These are phyloP conservation scores for Euryodendron excelsum DNA, from an alignment of 148 eudicot species.

Conservation along the genomic window DNA sequence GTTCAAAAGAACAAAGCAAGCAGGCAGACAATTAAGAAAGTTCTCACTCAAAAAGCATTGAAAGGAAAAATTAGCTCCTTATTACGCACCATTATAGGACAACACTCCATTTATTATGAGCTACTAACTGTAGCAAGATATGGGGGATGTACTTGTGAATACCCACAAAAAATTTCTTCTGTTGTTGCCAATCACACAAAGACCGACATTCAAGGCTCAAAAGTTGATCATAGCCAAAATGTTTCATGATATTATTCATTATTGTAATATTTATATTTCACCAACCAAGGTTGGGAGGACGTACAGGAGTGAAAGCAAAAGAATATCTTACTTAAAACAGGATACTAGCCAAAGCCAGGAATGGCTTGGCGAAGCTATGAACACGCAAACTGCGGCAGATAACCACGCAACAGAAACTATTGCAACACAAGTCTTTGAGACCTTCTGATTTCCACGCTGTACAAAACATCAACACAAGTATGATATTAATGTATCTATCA, in stretches of 20 bases:
- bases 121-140: neutral
- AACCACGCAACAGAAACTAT: constrained; percentile 64
- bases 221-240: neutral
- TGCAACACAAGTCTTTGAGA: constrained; percentile 56
- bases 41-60: neutral
- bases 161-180: neutral
- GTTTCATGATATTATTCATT: neutral
- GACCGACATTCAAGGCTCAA: neutral
- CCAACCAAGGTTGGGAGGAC: neutral
- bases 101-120: neutral
- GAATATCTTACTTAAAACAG: constrained; percentile 62
- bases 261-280: neutral
- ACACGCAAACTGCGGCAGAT: constrained; percentile 57
- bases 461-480: constrained; percentile 2
- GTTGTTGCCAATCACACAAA: neutral
- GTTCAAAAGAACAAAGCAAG: neutral
- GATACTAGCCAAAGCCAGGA: constrained; percentile 81
- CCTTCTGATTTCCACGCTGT: constrained; percentile 76
- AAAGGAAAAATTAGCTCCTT: constrained; percentile 1
- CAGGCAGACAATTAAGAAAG: neutral
- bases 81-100: neutral
- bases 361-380: constrained; percentile 53
- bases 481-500: neutral
- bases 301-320: neutral
- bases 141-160: neutral